These are phyloP conservation scores for Dalbergia cochinchinensis DNA, from an alignment of 306 rosid genomes.

Conservation along the genomic window DNA sequence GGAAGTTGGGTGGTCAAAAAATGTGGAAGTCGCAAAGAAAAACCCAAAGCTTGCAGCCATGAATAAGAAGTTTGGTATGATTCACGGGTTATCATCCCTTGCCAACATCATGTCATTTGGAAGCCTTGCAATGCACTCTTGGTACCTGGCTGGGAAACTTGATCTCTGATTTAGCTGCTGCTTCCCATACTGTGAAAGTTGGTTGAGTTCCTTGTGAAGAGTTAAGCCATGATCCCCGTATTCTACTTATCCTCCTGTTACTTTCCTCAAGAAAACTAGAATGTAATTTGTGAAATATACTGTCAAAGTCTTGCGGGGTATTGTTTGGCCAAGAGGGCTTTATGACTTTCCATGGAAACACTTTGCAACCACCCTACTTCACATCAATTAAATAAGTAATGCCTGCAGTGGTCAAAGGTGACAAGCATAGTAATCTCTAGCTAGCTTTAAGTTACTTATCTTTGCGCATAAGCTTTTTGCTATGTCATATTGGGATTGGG, in stretches of 20 bases:
- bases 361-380: slow-evolving; percentile 16
- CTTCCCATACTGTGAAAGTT: slow-evolving; percentile 41
- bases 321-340: slow-evolving; percentile 12
- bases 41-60: slow-evolving; percentile 93
- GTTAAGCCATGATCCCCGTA: slow-evolving; percentile 20
- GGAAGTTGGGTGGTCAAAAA: slow-evolving; percentile 95
- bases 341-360: slow-evolving; percentile 18
- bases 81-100: slow-evolving; percentile 95
- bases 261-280: slow-evolving; percentile 25
- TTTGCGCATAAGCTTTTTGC: not conserved
- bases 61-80: slow-evolving; percentile 99
- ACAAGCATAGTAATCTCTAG: not conserved
- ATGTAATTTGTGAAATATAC: slow-evolving; percentile 39
- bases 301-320: not conserved
- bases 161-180: slow-evolving; percentile 60
- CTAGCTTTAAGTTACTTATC: not conserved
- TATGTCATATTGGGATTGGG: not conserved
- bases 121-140: slow-evolving; percentile 93
- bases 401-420: not conserved
- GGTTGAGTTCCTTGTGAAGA: slow-evolving; percentile 33
- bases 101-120: slow-evolving; percentile 96
- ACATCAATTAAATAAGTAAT: slow-evolving; percentile 34
- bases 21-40: slow-evolving; percentile 84
- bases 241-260: slow-evolving; percentile 3
- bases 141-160: slow-evolving; percentile 95